Conservation (phyloP, 345 rosid genomes). For the Syzygium grande region DNA sequence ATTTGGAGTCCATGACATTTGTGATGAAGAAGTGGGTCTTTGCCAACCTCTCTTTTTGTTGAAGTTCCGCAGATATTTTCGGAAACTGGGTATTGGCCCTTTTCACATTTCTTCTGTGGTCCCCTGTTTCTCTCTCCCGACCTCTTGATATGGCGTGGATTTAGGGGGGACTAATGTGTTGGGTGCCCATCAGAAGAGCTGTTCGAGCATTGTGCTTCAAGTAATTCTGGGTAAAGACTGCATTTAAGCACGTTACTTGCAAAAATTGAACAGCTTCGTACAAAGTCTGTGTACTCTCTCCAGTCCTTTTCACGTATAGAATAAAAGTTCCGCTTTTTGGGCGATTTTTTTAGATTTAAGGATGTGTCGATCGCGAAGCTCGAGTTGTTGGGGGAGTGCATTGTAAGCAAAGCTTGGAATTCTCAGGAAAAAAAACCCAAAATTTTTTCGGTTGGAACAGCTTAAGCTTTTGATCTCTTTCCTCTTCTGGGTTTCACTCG, state of each 20-base stretch:
- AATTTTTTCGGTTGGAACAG: constrained; percentile 3
- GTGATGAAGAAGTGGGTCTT: not conserved
- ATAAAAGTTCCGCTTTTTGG: not conserved
- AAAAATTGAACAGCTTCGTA: not conserved
- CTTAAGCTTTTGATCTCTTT: not conserved
- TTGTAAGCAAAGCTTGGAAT: constrained; percentile 38
- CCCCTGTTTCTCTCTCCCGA: not conserved
- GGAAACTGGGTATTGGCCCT: not conserved
- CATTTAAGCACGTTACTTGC: not conserved
- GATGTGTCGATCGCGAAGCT: constrained; percentile 11
- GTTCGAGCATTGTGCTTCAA: not conserved
- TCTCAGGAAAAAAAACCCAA: not conserved
- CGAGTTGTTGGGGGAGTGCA: constrained; percentile 19
- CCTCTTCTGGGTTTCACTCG: constrained; percentile 5
- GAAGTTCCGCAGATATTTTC: not conserved
- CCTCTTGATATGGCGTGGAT: not conserved
- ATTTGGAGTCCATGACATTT: not conserved
- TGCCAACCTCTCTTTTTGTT: not conserved
- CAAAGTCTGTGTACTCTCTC: not conserved
- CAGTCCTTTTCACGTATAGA: not conserved
- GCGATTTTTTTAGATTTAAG: not conserved
- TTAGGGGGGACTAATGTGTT: not conserved
- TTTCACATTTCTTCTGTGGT: not conserved
- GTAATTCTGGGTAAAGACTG: not conserved
- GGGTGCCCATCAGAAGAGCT: not conserved